Percentiles rank a stretch among this genome's conserved stretches.
phyloP scores from a whole-genome alignment of 345 rosid genomes.

The Hypericum perforatum region DNA sequence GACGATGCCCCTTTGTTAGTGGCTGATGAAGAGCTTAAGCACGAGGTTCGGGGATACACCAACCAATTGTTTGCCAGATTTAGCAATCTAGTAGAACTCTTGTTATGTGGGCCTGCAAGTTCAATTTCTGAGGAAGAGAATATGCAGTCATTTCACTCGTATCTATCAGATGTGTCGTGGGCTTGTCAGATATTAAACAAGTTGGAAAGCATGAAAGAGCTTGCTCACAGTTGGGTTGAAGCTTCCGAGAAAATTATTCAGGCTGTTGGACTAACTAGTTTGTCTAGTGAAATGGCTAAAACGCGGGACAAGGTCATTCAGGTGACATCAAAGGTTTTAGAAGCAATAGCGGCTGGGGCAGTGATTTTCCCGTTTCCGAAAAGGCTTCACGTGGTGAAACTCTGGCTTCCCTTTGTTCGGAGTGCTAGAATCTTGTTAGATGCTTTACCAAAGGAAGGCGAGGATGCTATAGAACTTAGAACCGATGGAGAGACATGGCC shows the following conservation, averaged over 20 bases:
- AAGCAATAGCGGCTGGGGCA: constrained; percentile 63
- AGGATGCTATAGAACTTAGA: constrained; percentile 26
- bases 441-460: constrained; percentile 20
- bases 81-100: constrained; percentile 36
- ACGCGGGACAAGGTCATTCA: constrained; percentile 48
- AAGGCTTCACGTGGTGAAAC: constrained; percentile 56
- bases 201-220: constrained; percentile 65
- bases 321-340: constrained; percentile 65
- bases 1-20: constrained; percentile 67
- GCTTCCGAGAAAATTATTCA: constrained; percentile 54
- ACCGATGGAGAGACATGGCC: constrained; percentile 73
- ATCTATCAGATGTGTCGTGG: constrained; percentile 64
- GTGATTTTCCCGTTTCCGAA: constrained; percentile 56
- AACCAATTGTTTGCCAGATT: constrained; percentile 39
- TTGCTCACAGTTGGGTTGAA: constrained; percentile 65
- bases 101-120: constrained; percentile 23
- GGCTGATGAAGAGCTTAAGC: constrained; percentile 49
- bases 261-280: constrained; percentile 26
- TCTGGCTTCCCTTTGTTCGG: constrained; percentile 87
- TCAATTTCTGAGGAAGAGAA: constrained; percentile 21
- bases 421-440: constrained; percentile 52
- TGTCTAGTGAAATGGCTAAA: constrained; percentile 29
- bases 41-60: constrained; percentile 52
- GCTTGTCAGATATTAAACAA: constrained; percentile 58
- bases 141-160: constrained; percentile 28